These are phyloP conservation scores for Phylloporus sp. DNA, from an alignment of 768 basidiomycete species.

Conservation along the genomic window DNA sequence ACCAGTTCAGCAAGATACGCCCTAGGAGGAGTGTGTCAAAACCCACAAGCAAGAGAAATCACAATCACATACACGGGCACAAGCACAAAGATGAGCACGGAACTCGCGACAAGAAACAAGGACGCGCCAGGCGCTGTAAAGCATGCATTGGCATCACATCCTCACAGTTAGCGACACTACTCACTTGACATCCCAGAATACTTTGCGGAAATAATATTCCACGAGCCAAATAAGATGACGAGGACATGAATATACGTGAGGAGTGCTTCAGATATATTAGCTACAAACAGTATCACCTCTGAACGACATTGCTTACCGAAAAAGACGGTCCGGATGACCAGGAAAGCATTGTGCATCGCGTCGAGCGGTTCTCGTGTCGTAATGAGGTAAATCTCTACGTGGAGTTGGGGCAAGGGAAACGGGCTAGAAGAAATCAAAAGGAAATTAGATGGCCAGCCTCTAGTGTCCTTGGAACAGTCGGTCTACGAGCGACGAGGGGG, in stretches of 20 bases:
- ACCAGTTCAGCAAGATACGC: slow-evolving; percentile 36
- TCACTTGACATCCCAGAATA: slow-evolving; percentile 37
- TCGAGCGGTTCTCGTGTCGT: slow-evolving; percentile 1
- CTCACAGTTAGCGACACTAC: slow-evolving; percentile 6
- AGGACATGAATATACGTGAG: slow-evolving; percentile 50
- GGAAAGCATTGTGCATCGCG: slow-evolving; percentile 48
- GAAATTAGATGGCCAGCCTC: slow-evolving; percentile 11
- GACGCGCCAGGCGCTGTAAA: slow-evolving; percentile 44
- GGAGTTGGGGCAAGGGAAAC: neutral
- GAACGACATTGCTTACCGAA: slow-evolving; percentile 43
- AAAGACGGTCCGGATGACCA: slow-evolving; percentile 52
- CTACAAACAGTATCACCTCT: neutral
- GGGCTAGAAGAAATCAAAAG: neutral
- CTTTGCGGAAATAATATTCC: slow-evolving; percentile 46
- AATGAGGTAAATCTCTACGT: slow-evolving; percentile 6
- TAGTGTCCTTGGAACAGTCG: slow-evolving; percentile 5
- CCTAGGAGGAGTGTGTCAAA: slow-evolving; percentile 11
- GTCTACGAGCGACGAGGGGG: slow-evolving; percentile 22
- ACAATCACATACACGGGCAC: slow-evolving; percentile 28
- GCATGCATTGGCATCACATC: neutral
- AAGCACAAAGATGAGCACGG: slow-evolving; percentile 33
- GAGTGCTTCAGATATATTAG: slow-evolving; percentile 29
- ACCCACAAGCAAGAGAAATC: neutral
- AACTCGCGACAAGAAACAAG: slow-evolving; percentile 46
- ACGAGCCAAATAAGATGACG: slow-evolving; percentile 51